Conservation (phyloP, 352 stramenopile genomes). For the Globisporangium yorkense region DNA sequence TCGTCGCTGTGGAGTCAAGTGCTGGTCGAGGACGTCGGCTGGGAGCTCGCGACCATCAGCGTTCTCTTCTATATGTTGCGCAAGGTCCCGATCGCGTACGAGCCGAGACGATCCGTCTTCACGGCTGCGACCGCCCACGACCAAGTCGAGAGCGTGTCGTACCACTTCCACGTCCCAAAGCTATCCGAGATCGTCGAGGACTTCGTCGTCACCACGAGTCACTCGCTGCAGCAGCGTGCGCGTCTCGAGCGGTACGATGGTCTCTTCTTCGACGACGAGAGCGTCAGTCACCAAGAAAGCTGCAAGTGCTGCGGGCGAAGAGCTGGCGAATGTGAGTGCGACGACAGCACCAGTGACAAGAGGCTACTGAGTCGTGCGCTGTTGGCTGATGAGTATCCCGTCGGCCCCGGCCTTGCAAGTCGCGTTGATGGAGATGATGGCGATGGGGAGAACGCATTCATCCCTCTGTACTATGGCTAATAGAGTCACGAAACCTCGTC, state of each 20-base stretch:
- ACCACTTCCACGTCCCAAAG: constrained; percentile 5
- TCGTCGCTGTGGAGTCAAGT: constrained; percentile 1
- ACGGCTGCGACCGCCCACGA: neutral
- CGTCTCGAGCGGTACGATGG: constrained; percentile 10
- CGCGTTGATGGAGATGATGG: no score
- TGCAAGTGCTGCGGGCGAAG: neutral
- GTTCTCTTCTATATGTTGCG: constrained; percentile 5
- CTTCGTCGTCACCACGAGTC: constrained; percentile 8
- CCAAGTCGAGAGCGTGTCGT: neutral
- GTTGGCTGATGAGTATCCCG: neutral
- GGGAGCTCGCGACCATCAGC: constrained; percentile 5
- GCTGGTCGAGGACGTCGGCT: constrained; percentile 7
- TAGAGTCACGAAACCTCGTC: no score
- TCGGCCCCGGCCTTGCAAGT: neutral
- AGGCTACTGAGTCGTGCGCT: neutral
- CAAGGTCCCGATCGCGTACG: constrained; percentile 8
- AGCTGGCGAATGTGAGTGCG: neutral
- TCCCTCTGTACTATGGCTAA: no score
- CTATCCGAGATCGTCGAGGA: constrained; percentile 9
- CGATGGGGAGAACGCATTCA: no score
- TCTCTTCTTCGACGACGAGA: constrained; percentile 8
- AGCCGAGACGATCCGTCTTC: neutral
- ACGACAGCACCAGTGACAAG: neutral
- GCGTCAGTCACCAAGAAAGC: neutral
- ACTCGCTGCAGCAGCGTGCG: constrained; percentile 8